A percentile compares a stretch with the other conserved stretches of the same genome.
phyloP scores from a whole-genome alignment of 257 asterid species.

The Oldenlandia corymbosa region DNA sequence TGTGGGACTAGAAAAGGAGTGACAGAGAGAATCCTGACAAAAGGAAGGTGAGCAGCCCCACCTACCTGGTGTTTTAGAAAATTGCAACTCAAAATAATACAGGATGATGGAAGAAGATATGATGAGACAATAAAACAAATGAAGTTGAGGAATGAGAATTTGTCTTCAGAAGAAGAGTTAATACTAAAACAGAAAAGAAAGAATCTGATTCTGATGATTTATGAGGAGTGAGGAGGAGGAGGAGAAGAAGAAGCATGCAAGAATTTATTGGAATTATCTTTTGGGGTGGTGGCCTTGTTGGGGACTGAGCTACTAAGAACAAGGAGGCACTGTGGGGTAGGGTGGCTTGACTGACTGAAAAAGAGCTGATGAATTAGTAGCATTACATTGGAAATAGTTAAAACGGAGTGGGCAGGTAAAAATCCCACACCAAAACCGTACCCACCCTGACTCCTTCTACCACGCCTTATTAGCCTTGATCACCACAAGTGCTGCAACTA shows the following conservation, averaged over 20 bases:
- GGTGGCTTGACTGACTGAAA: conserved; percentile 19
- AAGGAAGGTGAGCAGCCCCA: conserved; percentile 68
- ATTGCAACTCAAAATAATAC: conserved; percentile 17
- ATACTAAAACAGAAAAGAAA: too few relatives aligned
- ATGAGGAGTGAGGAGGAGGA: background rate
- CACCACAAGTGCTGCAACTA: too few relatives aligned
- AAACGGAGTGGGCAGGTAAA: conserved; percentile 30
- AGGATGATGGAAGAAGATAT: conserved; percentile 14
- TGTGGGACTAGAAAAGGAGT: conserved; percentile 17
- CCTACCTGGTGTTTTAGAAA: conserved; percentile 44
- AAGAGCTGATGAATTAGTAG: too few relatives aligned
- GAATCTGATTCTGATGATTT: too few relatives aligned
- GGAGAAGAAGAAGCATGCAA: background rate
- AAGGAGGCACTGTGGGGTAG: conserved; percentile 13
- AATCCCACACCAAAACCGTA: conserved; percentile 39
- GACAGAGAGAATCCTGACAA: conserved; percentile 32
- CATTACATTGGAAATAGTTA: conserved; percentile 34
- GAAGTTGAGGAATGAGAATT: too few relatives aligned
- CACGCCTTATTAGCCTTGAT: conserved; percentile 4
- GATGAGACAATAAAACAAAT: too few relatives aligned
- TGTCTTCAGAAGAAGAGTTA: too few relatives aligned
- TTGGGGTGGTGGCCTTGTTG: conserved; percentile 18
- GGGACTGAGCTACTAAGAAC: conserved; percentile 10
- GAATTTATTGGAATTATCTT: conserved; percentile 3
- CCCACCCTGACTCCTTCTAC: conserved; percentile 30